phyloP scores from a whole-genome alignment of 139 green algal genomes.

The Mesotaenium endlicherianum region DNA sequence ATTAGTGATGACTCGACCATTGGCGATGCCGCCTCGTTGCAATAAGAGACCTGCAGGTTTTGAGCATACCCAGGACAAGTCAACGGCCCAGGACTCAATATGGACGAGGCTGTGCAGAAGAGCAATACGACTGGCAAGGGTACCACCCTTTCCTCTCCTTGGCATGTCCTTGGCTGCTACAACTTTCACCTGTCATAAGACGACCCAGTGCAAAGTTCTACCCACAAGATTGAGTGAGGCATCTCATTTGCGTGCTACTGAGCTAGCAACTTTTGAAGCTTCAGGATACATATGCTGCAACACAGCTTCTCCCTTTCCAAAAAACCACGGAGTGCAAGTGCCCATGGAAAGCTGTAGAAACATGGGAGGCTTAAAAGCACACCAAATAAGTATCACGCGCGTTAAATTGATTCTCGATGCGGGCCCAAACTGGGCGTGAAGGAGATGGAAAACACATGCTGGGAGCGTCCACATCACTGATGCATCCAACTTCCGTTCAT shows the following conservation, averaged over 20 bases:
- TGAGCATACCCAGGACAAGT: slow-evolving; percentile 50
- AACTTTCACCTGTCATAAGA: slow-evolving; percentile 28
- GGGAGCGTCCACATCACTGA: too few species aligned
- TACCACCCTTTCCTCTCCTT: slow-evolving; percentile 37
- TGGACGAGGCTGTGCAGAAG: slow-evolving; percentile 53
- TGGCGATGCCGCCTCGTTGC: not conserved
- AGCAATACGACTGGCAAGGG: slow-evolving; percentile 29
- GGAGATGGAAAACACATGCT: too few species aligned
- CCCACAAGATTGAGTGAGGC: not conserved
- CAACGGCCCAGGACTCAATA: slow-evolving; percentile 56
- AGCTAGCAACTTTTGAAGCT: not conserved
- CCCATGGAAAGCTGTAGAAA: not conserved
- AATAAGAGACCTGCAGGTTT: not conserved
- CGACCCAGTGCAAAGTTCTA: not conserved
- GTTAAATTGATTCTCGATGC: too few species aligned
- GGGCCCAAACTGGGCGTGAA: too few species aligned
- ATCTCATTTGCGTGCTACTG: not conserved
- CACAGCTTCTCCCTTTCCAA: not conserved
- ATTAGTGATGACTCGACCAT: not conserved
- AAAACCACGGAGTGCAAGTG: not conserved
- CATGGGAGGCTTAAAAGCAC: not conserved
- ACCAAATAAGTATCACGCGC: too few species aligned
- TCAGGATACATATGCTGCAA: not conserved
- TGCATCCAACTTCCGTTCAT: too few species aligned
- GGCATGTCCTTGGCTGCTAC: slow-evolving; percentile 12